Evolutionary conservation across 1,139 yeast species (phyloP), one percentile per base, ranked within the genome.

Genomic region (Lodderomyces orthopsilosis): DNA sequence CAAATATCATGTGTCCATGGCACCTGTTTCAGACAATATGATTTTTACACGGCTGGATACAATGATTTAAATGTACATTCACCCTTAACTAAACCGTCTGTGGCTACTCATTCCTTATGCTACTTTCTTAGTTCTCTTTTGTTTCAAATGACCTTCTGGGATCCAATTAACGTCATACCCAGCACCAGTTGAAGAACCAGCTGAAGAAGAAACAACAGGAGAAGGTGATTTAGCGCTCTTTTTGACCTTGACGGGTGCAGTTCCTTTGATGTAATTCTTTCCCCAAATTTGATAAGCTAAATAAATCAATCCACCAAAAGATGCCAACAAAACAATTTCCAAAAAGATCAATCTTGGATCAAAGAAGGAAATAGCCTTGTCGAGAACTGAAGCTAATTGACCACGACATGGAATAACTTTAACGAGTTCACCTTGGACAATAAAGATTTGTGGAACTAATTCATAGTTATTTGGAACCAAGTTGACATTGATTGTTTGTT

Each of bases 291-390:
- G 64, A 63, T 77, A 79, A 43, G 61, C 57, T 46, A 66, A 57
- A 60, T 82, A 85, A 37, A 68, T 81, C 38, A 75, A 54, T 28
- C 68, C 79, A 40, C 68, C 83, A 34, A 83, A 48, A 10, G 85
- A 63, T 17, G 67, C 75, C 10, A 69, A 55, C 51, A 86, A 67
- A 28, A 87, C 57, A 14, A 79, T 44, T 57, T 81, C 85, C 53
- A 85, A 75, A 38, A 85, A 62, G 49, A 88, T 62, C 57, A 88
- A 76, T 61, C 85, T 81, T 23, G 91, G 93, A 59, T 86, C 79
- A 64, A 85, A 82, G 46, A 83, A 52, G 1, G 95, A 83, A 54
- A 89, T 69, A 43, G 83, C 75, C 32, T 75, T 77, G 53, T 89
- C 95, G n/a, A 63, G 62, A 48, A 89, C 75, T 27, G 70, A 62